Base-by-base conservation (phyloP, 169 alveolate genomes). In the Perkinsus marinus region DNA sequence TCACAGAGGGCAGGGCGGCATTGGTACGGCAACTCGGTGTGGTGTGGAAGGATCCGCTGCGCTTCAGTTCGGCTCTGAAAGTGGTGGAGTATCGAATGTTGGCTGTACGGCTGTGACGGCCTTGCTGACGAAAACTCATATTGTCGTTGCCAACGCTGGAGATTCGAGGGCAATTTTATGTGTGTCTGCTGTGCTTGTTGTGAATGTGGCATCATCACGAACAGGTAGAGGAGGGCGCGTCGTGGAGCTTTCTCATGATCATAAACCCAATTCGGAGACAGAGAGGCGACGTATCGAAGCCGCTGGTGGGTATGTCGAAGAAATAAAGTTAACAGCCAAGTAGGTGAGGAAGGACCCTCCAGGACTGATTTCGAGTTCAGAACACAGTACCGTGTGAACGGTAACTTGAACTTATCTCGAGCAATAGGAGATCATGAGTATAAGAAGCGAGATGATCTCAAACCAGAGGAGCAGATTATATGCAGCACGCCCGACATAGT, bases 391-490 rank as follows among this genome's bases (percentile, higher is more conserved):
- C 92, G 98, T 89, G 97, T 97, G 39, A 95, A 96, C 90, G 99
- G 98, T 30, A 96, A 96, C 91, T 92, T 97, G 89, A 97, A 96
- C 92, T 93, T 97, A 91, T 96, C 98, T 13, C 94, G 99, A 89
- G 96, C 98, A 0, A 89, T 97, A 34, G 99, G 99, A 9, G 99
- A 97, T 93, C 93, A 96, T 39, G 97, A 96, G 92, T 97, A 97
- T 93, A 97, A 97, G 94, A 91, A 93, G 26, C 95, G 96, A 91
- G 90, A 93, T 34, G 89, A 91, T 43, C 92, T 96, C 22, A 92
- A 94, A 39, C 94, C 96, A 16, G 92, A 94, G 68, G 98, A 97
- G 90, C 97, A 97, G 92, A 93, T 96, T 91, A 97, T 97, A 43
- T 95, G 96, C 22, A 97, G 98, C 57, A 90, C 90, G 90, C 99